These are phyloP conservation scores for Kodamaea sp. DNA, from an alignment of 1,139 yeast genomes.

Conservation along the genomic window DNA sequence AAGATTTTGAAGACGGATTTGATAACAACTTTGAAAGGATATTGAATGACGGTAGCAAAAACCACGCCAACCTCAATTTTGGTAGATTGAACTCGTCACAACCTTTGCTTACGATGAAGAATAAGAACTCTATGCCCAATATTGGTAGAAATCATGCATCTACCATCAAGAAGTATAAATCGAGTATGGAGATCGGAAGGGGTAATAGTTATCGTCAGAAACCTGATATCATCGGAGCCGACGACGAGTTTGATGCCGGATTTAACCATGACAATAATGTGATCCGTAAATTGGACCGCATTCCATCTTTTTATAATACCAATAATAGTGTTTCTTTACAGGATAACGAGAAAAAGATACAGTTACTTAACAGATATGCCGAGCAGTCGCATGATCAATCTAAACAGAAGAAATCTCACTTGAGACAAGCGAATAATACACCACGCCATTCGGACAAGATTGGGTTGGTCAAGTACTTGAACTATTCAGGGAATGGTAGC, in stretches of 20 bases:
- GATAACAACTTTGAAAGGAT: constrained; percentile 15
- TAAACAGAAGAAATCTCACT: constrained; percentile 1
- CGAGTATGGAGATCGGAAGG: constrained; percentile 28
- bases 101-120: constrained; percentile 4
- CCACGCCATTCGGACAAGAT: constrained; percentile 16
- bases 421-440: constrained; percentile 3
- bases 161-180: constrained; percentile 26
- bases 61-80: constrained; percentile 3
- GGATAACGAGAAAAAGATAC: constrained; percentile 17
- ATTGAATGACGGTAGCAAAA: constrained; percentile 3
- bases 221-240: constrained; percentile 10
- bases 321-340: constrained; percentile 3
- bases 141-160: constrained; percentile 14
- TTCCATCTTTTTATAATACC: constrained; percentile 38
- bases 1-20: constrained; percentile 39
- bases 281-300: constrained; percentile 38
- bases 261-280: constrained; percentile 34
- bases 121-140: constrained; percentile 29
- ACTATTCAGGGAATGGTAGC: constrained; percentile 16
- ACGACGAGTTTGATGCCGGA: constrained; percentile 15
- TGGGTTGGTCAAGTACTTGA: constrained; percentile 34
- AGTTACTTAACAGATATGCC: constrained; percentile 26
- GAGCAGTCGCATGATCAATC: constrained; percentile 17
- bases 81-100: too few species aligned
- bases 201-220: constrained; percentile 1